A percentile compares a stretch with the other conserved stretches of the same genome.
phyloP scores from a whole-genome alignment of 202 grass and related monocot species.

The Zoysia matrella region DNA sequence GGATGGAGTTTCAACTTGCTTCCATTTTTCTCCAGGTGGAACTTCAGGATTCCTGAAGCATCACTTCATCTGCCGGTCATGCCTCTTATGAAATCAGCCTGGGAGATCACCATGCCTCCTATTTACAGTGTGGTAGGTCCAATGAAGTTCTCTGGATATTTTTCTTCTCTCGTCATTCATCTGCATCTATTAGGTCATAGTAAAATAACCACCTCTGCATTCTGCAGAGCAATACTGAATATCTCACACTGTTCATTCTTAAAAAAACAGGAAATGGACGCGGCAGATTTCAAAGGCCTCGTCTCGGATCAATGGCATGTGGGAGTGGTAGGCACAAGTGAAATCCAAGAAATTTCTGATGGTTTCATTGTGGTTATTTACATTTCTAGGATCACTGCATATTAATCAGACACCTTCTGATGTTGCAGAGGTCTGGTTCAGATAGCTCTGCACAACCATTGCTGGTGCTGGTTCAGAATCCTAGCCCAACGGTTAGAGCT shows the following conservation, averaged over 20 bases:
- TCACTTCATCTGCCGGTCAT: slow-evolving; percentile 74
- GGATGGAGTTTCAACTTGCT: not conserved
- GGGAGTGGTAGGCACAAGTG: slow-evolving; percentile 72
- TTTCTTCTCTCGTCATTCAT: not conserved
- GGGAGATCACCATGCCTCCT: slow-evolving; percentile 74
- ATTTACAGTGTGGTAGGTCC: slow-evolving; percentile 91
- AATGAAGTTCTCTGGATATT: not conserved
- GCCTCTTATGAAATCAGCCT: slow-evolving; percentile 68
- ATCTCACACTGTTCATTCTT: not conserved
- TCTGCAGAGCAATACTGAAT: not conserved
- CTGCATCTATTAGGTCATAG: not conserved
- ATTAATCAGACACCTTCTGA: slow-evolving; percentile 21
- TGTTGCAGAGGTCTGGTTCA: slow-evolving; percentile 66
- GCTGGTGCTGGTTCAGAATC: slow-evolving; percentile 91
- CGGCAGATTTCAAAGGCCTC: slow-evolving; percentile 75
- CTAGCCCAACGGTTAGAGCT: slow-evolving; percentile 41
- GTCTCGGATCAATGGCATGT: slow-evolving; percentile 93
- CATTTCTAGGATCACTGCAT: not conserved
- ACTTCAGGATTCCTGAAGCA: slow-evolving; percentile 87
- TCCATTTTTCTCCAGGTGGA: slow-evolving; percentile 68
- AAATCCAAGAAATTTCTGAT: not conserved
- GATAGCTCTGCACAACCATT: slow-evolving; percentile 56
- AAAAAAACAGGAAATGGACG: slow-evolving; percentile 78
- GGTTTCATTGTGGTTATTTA: not conserved
- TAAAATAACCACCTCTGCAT: not conserved